A percentile compares a stretch with the other conserved stretches of the same genome.
These are phyloP conservation scores for Papiliotrema nemorosa DNA, from an alignment of 1,284 basidiomycete species.

Conservation along the genomic window DNA sequence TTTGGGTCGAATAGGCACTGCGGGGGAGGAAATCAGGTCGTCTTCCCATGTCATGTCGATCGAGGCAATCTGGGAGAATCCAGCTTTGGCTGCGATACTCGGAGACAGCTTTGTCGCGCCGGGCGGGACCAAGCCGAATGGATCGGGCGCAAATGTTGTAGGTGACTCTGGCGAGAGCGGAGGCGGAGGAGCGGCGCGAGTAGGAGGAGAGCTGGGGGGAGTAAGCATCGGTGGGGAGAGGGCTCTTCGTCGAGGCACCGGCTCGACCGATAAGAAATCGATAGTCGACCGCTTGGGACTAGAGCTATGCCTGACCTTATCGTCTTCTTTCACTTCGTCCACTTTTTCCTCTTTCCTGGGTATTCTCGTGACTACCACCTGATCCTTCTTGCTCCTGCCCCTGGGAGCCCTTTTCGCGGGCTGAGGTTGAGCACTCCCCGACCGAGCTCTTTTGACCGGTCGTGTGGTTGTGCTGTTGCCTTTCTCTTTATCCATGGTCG, in stretches of 20 bases:
- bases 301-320: constrained; percentile 6
- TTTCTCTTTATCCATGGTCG: background rate
- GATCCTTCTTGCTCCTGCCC: constrained; percentile 1
- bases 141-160: no score
- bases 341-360: constrained; percentile 11
- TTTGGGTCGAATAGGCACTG: background rate
- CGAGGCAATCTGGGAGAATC: constrained; percentile 41
- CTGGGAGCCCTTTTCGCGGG: no score
- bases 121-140: background rate
- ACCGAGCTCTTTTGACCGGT: background rate
- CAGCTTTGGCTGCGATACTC: constrained; percentile 34
- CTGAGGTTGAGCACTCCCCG: background rate
- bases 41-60: constrained; percentile 33
- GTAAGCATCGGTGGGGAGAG: constrained; percentile 8
- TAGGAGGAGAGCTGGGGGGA: constrained; percentile 15
- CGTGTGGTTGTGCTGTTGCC: background rate
- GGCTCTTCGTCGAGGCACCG: constrained; percentile 18
- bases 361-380: constrained; percentile 1
- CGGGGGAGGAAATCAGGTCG: constrained; percentile 5
- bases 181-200: background rate
- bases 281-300: constrained; percentile 19
- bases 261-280: constrained; percentile 36
- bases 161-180: no score
- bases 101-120: constrained; percentile 19
- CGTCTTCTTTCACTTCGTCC: constrained; percentile 7